Conservation (phyloP, 2,329 filamentous ascomycete species). For the Calonectria crousiana region DNA sequence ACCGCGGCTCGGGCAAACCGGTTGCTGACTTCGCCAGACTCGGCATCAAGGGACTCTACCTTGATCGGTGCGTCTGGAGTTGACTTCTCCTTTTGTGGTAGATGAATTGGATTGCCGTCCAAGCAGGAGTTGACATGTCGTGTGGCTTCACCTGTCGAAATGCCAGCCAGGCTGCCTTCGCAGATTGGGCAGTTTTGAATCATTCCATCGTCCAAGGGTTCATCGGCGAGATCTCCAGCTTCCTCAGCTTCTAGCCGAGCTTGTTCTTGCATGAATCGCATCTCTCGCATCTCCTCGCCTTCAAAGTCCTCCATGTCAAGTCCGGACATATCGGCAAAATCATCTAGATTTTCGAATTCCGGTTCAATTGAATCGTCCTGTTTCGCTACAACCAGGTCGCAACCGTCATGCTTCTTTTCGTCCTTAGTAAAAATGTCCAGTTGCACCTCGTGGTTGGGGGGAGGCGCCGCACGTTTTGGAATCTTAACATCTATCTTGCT, state of each 20-base stretch:
- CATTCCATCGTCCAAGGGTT: conserved; percentile 47
- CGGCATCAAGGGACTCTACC: conserved; percentile 42
- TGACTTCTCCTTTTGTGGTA: conserved; percentile 52
- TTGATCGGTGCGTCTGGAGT: conserved; percentile 15
- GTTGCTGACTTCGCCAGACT: conserved; percentile 60
- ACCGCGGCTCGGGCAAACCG: conserved; percentile 77
- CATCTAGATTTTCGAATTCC: conserved; percentile 53
- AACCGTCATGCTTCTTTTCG: conserved; percentile 32
- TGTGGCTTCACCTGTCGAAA: conserved; percentile 76
- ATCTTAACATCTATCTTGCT: conserved; percentile 12
- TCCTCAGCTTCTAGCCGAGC: conserved; percentile 73
- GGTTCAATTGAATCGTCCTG: conserved; percentile 47
- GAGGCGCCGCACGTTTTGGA: conserved; percentile 39
- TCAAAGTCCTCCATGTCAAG: conserved; percentile 64
- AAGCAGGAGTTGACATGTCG: conserved; percentile 94
- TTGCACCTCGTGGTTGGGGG: conserved; percentile 34
- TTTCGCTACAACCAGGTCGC: conserved; percentile 38
- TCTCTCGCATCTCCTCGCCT: conserved; percentile 75
- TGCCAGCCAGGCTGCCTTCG: conserved; percentile 69
- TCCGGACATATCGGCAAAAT: conserved; percentile 64
- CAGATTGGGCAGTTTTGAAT: conserved; percentile 81
- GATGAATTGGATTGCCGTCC: conserved; percentile 79
- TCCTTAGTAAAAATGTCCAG: conserved; percentile 40
- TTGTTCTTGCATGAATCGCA: conserved; percentile 82
- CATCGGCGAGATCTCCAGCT: conserved; percentile 54